Base-by-base conservation (phyloP, 441 rosid species). In the Brassica balearica region DNA sequence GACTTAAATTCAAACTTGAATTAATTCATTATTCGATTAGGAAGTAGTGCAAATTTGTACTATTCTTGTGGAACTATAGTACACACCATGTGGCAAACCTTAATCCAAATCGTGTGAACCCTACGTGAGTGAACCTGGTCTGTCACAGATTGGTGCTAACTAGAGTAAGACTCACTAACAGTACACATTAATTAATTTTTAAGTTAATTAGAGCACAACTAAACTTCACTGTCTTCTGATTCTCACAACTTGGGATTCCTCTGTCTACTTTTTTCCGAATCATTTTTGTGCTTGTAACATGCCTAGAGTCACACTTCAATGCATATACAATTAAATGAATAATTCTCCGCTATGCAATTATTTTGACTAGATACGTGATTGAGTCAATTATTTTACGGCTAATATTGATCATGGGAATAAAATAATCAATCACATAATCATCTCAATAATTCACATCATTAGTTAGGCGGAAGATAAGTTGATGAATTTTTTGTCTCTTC, bases 271-370 rank as follows among this genome's bases (percentile, higher is more conserved):
- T 87, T 85, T 4, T 86, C 90, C 1, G 96, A 63, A 79, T 67
- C 72, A 82, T 87, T 85, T 92, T 71, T 90, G 91, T 0, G 89
- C 95, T 25, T 91, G 98, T 75, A 93, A 89, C 88, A 89, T 91
- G 94, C 86, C 91, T 9, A 84, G 89, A 8, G 90, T 91, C 71
- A 92, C 97, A 8, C 74, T 95, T 77, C 94, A 91, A 56, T 91
- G 99, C 92, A 84, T 88, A 86, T 87, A 92, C 81, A 66, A 20
- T 29, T 46, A 65, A 10, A 69, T 25, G 67, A 27, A 58, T 4
- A 2, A 4, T 6, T 63, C 0, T 2, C 1, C 41, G 36, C 11
- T 53, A 5, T 51, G 48, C 51, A 17, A 59, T 59, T n/a, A 9
- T 58, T 29, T 65, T 36, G 3, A 25, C n/a, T 25, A 32, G 25